Conservation (phyloP, 2,329 filamentous ascomycete species). For the Immersiporthe knoxdaviesiana region DNA sequence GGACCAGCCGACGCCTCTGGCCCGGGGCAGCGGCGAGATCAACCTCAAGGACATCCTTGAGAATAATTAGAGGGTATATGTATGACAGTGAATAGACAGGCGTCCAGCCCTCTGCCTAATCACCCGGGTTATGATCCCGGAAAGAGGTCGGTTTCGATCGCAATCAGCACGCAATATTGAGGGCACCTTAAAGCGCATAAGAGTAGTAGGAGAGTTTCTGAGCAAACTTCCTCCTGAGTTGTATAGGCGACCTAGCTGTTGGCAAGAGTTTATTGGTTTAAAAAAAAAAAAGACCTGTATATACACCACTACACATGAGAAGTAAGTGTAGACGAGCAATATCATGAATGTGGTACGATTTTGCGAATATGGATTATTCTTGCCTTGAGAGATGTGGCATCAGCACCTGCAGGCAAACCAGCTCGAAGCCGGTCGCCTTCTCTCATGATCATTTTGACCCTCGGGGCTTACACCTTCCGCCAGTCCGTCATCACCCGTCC, state of each 20-base stretch:
- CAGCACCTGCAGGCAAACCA: not conserved
- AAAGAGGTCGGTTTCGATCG: not conserved
- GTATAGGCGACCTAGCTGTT: not conserved
- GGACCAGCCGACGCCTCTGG: constrained; percentile 77
- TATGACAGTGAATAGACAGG: too few relatives aligned
- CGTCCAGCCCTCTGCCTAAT: too few relatives aligned
- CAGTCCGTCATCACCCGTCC: constrained; percentile 95
- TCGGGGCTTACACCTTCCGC: constrained; percentile 71
- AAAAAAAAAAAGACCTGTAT: not conserved
- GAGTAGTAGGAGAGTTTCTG: too few relatives aligned
- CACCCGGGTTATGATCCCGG: not conserved
- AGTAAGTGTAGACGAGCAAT: not conserved
- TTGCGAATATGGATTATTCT: constrained; percentile 2
- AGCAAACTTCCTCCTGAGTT: not conserved
- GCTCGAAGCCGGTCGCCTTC: not conserved
- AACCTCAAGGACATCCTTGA: constrained; percentile 82
- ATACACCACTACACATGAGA: not conserved
- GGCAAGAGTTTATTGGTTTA: not conserved
- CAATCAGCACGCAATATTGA: not conserved
- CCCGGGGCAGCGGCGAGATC: constrained; percentile 82
- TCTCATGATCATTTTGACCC: not conserved
- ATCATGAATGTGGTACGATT: not conserved
- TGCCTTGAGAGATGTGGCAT: not conserved
- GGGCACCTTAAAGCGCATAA: not conserved
- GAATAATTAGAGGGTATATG: constrained; percentile 48